Evolutionary conservation across 495 filamentous ascomycete species (phyloP), one percentile per base, ranked within the genome.

Genomic region (Lepraria neglecta): DNA sequence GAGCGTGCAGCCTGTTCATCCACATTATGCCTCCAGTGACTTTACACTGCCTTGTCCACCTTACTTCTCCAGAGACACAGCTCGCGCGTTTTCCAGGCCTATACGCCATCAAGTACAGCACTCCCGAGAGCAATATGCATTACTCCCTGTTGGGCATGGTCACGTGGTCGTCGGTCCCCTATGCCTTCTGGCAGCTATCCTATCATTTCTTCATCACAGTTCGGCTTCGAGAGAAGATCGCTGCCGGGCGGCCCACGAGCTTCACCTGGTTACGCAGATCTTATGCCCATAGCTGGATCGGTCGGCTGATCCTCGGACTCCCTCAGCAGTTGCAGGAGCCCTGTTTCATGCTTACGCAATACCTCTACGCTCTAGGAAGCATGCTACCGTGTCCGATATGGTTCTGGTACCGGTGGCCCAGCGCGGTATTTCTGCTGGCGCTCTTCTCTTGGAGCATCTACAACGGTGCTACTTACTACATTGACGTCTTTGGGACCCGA

Each of bases 21-120:
- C 94, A 98, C 74, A 96, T 98, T 67, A 97, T 97, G 92, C 94
- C 94, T 4, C 94, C 91, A 52, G 91, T 89, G 10, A 87, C 91
- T 27, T 78, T 97, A 48, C 94, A 98, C 74, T 95, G 90, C 69
- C 77, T 97, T 30, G 88, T 95, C 44, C 94, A 98, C 69, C 78
- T 97, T 51, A 78, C 91, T 24, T 71, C 86, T 4, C 75, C 82
- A 14, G 81, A 81, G 9, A 72, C 78, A 42, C 85, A 92, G 68
- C 74, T 82, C 58, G 70, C 77, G 42, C 82, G 86, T n/a, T 97
- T 95, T 73, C 92, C 92, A 1, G 91, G 91, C 12, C 82, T 97
- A 64, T 89, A 88, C 76, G 79, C 81, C 40, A 88, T 98, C 76
- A 89, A 87, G 70, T 84, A 77, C 61, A 89, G 89, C 30, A 75